Evolutionary conservation across 345 rosid genomes (phyloP).

Genomic region (Sisymbrium irio): DNA sequence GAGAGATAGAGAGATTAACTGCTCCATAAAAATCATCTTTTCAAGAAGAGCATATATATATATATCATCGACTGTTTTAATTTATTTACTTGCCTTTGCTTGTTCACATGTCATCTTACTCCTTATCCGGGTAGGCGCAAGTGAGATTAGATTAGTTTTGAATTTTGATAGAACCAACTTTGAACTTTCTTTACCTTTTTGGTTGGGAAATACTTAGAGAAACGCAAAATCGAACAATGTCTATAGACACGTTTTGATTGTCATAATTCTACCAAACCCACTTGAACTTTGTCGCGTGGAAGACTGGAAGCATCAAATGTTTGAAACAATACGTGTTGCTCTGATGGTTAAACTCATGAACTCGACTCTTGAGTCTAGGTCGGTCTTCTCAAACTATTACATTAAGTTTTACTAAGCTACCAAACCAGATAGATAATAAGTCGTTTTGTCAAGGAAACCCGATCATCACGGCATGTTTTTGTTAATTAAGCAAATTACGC

Average conservation of each 20-base stretch:
- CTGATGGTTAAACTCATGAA: neutral
- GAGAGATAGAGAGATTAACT: constrained; percentile 11
- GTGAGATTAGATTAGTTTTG: constrained; percentile 28
- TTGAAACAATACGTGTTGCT: neutral
- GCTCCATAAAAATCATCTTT: neutral
- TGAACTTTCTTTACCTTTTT: neutral
- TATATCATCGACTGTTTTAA: neutral
- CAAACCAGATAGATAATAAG: neutral
- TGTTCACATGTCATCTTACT: constrained; percentile 21
- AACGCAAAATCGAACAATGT: neutral
- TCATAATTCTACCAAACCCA: neutral
- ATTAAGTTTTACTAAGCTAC: neutral
- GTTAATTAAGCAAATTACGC: neutral
- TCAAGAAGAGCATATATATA: neutral
- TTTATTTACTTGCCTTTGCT: neutral
- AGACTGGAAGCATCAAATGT: neutral
- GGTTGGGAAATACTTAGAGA: constrained; percentile 3
- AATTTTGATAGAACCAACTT: constrained; percentile 4
- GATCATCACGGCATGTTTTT: neutral
- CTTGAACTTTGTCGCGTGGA: neutral
- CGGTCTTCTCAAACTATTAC: neutral
- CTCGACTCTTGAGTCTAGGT: neutral
- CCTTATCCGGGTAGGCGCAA: constrained; percentile 27
- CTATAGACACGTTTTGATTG: neutral
- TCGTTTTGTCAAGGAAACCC: neutral